phyloP scores from a whole-genome alignment of 208 protist species.

The Leishmania amazonensis region DNA sequence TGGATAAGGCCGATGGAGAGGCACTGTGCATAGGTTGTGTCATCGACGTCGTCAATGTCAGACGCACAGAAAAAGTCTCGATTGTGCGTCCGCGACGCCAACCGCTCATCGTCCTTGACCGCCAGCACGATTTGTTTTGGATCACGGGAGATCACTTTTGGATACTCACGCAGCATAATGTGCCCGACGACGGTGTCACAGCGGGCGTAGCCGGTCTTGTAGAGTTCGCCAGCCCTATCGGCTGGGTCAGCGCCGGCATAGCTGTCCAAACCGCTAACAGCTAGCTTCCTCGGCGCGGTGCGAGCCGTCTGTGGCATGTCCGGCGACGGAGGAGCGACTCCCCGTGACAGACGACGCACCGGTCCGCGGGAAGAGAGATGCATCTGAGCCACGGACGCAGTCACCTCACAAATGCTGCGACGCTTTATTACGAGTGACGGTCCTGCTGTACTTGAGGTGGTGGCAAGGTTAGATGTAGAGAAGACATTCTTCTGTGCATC shows the following conservation, averaged over 20 bases:
- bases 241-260: not conserved
- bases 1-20: conserved; percentile 40
- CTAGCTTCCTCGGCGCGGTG: not conserved
- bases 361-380: conserved; percentile 13
- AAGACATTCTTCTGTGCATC: not conserved
- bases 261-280: not conserved
- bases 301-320: conserved; percentile 24
- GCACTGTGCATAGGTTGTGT: conserved; percentile 32
- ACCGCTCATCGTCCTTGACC: conserved; percentile 28
- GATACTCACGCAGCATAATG: conserved; percentile 54
- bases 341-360: not conserved
- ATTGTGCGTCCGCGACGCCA: conserved; percentile 27
- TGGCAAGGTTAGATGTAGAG: not conserved
- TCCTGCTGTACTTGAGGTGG: not conserved
- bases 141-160: conserved; percentile 32
- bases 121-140: conserved; percentile 27
- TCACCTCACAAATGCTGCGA: not conserved
- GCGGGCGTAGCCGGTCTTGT: conserved; percentile 25
- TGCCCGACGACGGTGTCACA: conserved; percentile 33
- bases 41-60: conserved; percentile 33
- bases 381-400: not conserved
- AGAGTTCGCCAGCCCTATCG: not conserved
- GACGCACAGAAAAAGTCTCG: conserved; percentile 32
- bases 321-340: not conserved
- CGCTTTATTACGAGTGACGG: conserved; percentile 20